Percentiles rank a stretch among this genome's conserved stretches.
These are phyloP conservation scores for Komagataella phaffii DNA, from an alignment of 805 yeast genomes.

Conservation along the genomic window DNA sequence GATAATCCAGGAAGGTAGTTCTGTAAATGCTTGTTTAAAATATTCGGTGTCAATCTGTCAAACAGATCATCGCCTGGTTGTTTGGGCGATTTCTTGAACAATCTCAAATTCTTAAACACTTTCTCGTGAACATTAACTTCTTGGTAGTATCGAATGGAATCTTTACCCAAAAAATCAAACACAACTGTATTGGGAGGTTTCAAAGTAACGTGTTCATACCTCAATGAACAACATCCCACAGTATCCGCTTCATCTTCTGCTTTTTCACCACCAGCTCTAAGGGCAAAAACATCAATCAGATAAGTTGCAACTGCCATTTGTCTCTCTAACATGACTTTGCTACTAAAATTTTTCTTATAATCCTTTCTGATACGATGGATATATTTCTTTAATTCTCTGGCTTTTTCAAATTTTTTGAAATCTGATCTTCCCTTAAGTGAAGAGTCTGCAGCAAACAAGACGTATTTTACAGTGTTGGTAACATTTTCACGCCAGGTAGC, in stretches of 20 bases:
- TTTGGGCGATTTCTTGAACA: conserved; percentile 83
- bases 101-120: conserved; percentile 76
- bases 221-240: conserved; percentile 91
- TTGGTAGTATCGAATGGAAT: conserved; percentile 82
- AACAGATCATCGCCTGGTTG: conserved; percentile 86
- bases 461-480: conserved; percentile 73
- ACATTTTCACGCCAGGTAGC: conserved; percentile 97
- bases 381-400: conserved; percentile 67
- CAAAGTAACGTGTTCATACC: conserved; percentile 80
- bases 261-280: conserved; percentile 97
- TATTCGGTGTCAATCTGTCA: conserved; percentile 76
- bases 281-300: conserved; percentile 81
- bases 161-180: conserved; percentile 92
- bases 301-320: conserved; percentile 93
- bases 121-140: conserved; percentile 88
- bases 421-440: conserved; percentile 87
- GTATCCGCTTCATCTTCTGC: conserved; percentile 97
- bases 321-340: conserved; percentile 68
- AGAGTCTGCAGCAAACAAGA: conserved; percentile 81
- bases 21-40: conserved; percentile 77
- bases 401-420: conserved; percentile 85
- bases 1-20: conserved; percentile 86
- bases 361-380: conserved; percentile 65
- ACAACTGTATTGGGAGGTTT: conserved; percentile 77
- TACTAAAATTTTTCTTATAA: conserved; percentile 56